Evolutionary conservation across 2,329 filamentous ascomycete species (phyloP), one percentile per base, ranked within the genome.

Genomic region (Metarhizium robertsii): DNA sequence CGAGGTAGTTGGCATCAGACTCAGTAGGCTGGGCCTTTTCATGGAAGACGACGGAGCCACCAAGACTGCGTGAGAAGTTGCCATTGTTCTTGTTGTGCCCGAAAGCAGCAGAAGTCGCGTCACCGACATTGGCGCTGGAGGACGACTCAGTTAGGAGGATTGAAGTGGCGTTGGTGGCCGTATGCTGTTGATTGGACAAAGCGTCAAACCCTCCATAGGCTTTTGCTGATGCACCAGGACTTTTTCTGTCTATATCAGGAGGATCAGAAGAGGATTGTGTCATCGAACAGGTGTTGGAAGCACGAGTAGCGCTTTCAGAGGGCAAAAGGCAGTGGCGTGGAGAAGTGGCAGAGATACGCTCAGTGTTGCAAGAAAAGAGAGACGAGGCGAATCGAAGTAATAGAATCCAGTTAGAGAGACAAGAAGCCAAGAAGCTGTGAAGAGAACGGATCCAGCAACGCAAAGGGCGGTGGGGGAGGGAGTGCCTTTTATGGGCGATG

Each of bases 251-350:
- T 80, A 74, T 74, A 69, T 75, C 73, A 69, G 77, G 74, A 66
- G 74, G 69, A 61, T 78, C 74, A 72, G 77, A 70, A 62, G 74
- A 80, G 72, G 72, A 71, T 78, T 81, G 73, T 79, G 81, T 84
- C 81, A 84, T 84, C 80, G 80, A 83, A 75, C 65, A 71, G 73
- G 69, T 64, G 58, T 62, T 62, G 53, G 48, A 56, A 53, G 54
- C 54, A 55, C 57, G 55, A 53, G 3, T n/a, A 53, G 42, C 54
- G 55, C 55, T 55, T 52, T 34, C 30, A 42, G 14, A 43, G 46
- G 38, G 38, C 40, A 11, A 25, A 25, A 16, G 46, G 42, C 43
- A 36, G 43, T n/a, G 20, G 43, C 16, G 46, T 45, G 25, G 20
- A 25, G 20, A 45, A 29, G 36, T 50, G 30, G 16, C 13, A 25